Evolutionary conservation across 2,329 filamentous ascomycete species (phyloP), one percentile per base, ranked within the genome.

Genomic region (Aureobasidium sp.): DNA sequence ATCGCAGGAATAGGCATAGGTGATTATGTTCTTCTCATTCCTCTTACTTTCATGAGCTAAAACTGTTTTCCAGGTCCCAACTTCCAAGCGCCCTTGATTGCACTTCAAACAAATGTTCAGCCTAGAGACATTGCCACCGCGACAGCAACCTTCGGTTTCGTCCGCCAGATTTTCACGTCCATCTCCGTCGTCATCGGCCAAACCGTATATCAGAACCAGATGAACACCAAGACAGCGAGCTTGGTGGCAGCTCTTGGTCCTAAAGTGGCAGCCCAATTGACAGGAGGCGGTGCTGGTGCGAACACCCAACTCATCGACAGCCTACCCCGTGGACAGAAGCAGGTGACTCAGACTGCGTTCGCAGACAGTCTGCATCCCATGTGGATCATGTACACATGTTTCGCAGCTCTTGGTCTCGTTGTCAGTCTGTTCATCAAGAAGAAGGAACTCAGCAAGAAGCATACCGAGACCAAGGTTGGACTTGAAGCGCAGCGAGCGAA

Each of bases 161-260:
- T 85, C 12, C 82, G 87, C 23, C 87, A 87, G 66, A 75, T 91
- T 5, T 84, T 84, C 15, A 88, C 84, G 0, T 82, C 86, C 1
- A 81, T 87, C 32, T 85, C 84, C 0, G 80, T 90, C 57, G 87
- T 90, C 1, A 77, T 91, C 34, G 89, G 89, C 17, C 85, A 86
- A 12, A 86, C 89, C 44, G 80, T 91, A 37, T 90, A 91, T 75
- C 85, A 90, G 74, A 90, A 91, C 69, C 76, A 81, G 63, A 89
- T 91, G 85, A 75, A 84, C 66, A 78, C 77, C 51, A 82, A 84
- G 67, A 77, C 80, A 32, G 69, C 75, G 4, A 69, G 70, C 9
- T 78, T 89, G 34, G 72, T 75, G 26, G 68, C 74, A 34, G 73
- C 80, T 4, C 78, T 89, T 0, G 82, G 82, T 0, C 74, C 77